Evolutionary conservation across 305 asterid species (phyloP).

Genomic region (Galium porrigens): DNA sequence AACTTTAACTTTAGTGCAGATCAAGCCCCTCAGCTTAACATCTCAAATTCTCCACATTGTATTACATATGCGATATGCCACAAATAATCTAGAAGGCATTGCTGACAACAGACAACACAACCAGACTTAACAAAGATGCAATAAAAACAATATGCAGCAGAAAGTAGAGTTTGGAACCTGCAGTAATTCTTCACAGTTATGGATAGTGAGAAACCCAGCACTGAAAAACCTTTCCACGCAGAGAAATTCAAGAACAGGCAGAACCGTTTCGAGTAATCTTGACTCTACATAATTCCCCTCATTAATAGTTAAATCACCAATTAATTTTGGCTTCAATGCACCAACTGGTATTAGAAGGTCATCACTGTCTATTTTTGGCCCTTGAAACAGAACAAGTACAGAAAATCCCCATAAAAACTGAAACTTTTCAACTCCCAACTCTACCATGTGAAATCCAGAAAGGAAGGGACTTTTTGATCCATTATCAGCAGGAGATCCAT

Average conservation of each 20-base stretch:
- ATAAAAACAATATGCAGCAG: slow-evolving; percentile 7
- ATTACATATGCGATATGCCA: background rate
- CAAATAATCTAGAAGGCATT: background rate
- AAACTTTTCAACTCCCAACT: slow-evolving; percentile 51
- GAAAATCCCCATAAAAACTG: slow-evolving; percentile 80
- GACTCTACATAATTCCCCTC: slow-evolving; percentile 37
- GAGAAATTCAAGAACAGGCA: slow-evolving; percentile 55
- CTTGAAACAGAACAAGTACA: slow-evolving; percentile 69
- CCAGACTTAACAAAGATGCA: background rate
- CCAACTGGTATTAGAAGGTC: slow-evolving; percentile 35
- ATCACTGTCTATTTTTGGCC: slow-evolving; percentile 35
- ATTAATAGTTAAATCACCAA: slow-evolving; percentile 35
- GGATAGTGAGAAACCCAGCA: slow-evolving; percentile 58
- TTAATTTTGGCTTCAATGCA: slow-evolving; percentile 37
- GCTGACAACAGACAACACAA: background rate
- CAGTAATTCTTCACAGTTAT: slow-evolving; percentile 60
- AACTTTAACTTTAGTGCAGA: background rate
- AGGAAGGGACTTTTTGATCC: slow-evolving; percentile 35
- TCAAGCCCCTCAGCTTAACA: background rate
- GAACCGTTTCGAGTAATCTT: slow-evolving; percentile 36
- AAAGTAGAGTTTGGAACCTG: slow-evolving; percentile 21
- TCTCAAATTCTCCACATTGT: background rate
- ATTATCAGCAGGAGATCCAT: slow-evolving; percentile 34
- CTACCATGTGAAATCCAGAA: slow-evolving; percentile 82
- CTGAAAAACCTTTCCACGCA: slow-evolving; percentile 54